phyloP scores from a whole-genome alignment of 2,329 filamentous ascomycete species.

The Neofusicoccum umdonicola region DNA sequence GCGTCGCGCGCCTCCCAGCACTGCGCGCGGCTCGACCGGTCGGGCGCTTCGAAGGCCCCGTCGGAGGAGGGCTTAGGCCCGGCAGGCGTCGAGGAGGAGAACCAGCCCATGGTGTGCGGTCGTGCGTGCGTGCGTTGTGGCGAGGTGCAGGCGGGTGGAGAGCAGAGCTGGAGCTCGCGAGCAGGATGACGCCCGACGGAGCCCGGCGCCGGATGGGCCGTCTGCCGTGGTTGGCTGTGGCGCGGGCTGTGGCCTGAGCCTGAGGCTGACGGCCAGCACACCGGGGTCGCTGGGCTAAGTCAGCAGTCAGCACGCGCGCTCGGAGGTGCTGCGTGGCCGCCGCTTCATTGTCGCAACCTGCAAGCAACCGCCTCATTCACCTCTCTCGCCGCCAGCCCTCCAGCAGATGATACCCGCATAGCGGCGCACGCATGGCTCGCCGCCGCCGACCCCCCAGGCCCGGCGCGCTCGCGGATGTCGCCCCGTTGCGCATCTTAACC shows the following conservation, averaged over 20 bases:
- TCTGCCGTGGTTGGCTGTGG: background rate
- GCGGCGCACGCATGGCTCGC: constrained; percentile 45
- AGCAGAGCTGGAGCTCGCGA: background rate
- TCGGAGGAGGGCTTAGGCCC: constrained; percentile 45
- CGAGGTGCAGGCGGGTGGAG: background rate
- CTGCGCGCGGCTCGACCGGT: constrained; percentile 72
- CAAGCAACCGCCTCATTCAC: background rate
- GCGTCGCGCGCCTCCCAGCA: constrained; percentile 90
- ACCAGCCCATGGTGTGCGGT: constrained; percentile 50
- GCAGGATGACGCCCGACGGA: background rate
- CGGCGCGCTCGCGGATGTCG: constrained; percentile 64
- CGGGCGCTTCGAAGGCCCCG: constrained; percentile 71
- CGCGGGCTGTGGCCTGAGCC: background rate
- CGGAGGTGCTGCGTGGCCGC: constrained; percentile 14
- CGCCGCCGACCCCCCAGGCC: constrained; percentile 63
- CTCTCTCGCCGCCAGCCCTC: constrained; percentile 1
- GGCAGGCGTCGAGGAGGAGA: constrained; percentile 42
- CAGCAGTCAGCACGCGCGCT: background rate
- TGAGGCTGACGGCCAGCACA: background rate
- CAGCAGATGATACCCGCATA: constrained; percentile 13
- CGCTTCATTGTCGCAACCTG: constrained; percentile 3
- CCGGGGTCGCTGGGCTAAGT: background rate
- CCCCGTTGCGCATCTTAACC: constrained; percentile 64
- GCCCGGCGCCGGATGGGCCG: background rate
- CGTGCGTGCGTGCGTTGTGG: constrained; percentile 17